Evolutionary conservation across 2,329 filamentous ascomycete genomes (phyloP).

Genomic region (Venturiaceae sp.): DNA sequence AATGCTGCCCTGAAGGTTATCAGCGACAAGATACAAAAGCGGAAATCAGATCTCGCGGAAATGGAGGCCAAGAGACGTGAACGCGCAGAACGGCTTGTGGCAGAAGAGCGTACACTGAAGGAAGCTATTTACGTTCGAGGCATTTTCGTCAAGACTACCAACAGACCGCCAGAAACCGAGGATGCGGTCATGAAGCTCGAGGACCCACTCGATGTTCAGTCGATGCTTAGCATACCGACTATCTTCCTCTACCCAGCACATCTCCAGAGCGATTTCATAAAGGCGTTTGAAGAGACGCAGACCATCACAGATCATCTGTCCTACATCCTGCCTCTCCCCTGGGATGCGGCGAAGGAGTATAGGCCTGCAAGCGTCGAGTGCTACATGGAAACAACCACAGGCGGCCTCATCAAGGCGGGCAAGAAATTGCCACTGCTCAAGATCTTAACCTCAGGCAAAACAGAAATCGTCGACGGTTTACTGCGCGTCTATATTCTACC

Average conservation of each 20-base stretch:
- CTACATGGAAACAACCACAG: constrained; percentile 73
- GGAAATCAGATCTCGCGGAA: constrained; percentile 46
- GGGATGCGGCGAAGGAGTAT: constrained; percentile 67
- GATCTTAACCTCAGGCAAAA: constrained; percentile 63
- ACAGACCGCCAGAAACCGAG: constrained; percentile 74
- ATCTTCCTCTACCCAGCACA: constrained; percentile 78
- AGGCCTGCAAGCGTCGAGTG: constrained; percentile 60
- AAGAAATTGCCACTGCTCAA: constrained; percentile 72
- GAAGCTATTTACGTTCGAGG: constrained; percentile 55
- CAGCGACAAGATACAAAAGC: constrained; percentile 51
- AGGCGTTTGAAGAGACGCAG: constrained; percentile 71
- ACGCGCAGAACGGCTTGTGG: constrained; percentile 43
- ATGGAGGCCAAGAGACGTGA: constrained; percentile 47
- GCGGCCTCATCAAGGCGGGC: constrained; percentile 80
- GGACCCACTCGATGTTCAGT: constrained; percentile 63
- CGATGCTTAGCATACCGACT: constrained; percentile 64
- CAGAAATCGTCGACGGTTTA: constrained; percentile 81
- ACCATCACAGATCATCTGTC: constrained; percentile 65
- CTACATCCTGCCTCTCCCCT: constrained; percentile 82
- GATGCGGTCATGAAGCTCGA: constrained; percentile 65
- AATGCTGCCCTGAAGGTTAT: constrained; percentile 60
- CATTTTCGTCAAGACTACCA: constrained; percentile 58
- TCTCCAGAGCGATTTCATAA: constrained; percentile 82
- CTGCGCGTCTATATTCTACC: constrained; percentile 79
- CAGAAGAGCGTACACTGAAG: constrained; percentile 44